Base-by-base conservation (phyloP, 805 yeast species). In the Zygoascus flipseniorum region DNA sequence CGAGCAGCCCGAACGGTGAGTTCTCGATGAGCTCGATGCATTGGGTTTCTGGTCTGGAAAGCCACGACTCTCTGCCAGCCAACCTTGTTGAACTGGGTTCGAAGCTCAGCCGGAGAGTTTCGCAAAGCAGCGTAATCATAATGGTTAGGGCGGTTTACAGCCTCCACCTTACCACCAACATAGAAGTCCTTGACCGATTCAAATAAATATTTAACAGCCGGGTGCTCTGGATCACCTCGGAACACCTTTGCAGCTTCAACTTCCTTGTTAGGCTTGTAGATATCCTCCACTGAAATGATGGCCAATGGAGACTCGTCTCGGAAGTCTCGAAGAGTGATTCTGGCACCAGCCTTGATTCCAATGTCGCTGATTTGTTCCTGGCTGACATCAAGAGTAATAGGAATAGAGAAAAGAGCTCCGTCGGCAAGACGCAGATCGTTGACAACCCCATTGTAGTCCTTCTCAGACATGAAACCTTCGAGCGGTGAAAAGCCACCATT, bases 11-110 rank as follows among this genome's bases (percentile, higher is more conserved):
- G 81, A 47, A 90, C 95, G 14, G 98, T 90, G 65, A 90, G 76
- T 71, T 90, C 98, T 69, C 97, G 81, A 72, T 90, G 98, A 35
- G 98, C 98, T 70, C 98, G 83, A 72, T 90, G 98, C 97, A 90
- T 92, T 61, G 98, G 98, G 75, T 90, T 90, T 76, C 98, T 82
- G 44, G 98, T 90, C 75, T 90, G 98, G 84, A 90, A 90, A 35
- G 98, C 98, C 48, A 90, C 98, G 52, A 90, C 86, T 64, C 82
- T 77, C 64, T 81, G 78, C 97, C 97, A 90, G 60, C 87, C 85
- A 68, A 85, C 82, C 63, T 80, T 79, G 56, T 73, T 69, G 66
- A 92, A 92, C 74, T 90, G 96, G 23, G 82, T 72, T 72, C 98
- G 83, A 64, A 90, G 78, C 72, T 89, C 95, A 28, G 88, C 81